Evolutionary conservation across 768 basidiomycete species (phyloP).

Genomic region (Tremella yokohamensis): DNA sequence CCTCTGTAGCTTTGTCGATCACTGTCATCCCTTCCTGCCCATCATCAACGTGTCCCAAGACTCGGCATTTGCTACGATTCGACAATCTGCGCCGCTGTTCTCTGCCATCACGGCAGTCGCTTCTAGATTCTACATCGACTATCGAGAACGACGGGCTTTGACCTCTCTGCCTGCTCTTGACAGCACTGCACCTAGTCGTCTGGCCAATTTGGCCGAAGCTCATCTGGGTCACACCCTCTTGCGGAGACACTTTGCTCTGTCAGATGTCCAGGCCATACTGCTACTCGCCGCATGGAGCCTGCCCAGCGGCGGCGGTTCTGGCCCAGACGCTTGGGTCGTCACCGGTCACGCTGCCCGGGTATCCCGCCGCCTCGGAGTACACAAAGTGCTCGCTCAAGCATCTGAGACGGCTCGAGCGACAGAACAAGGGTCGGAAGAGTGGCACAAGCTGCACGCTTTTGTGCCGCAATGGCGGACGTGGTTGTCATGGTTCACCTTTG

Average conservation of each 20-base stretch:
- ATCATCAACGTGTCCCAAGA: slow-evolving; percentile 33
- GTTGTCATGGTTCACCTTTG: slow-evolving; percentile 33
- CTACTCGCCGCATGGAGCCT: slow-evolving; percentile 31
- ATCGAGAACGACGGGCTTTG: slow-evolving; percentile 1
- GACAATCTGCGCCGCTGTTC: slow-evolving; percentile 30
- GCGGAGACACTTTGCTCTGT: slow-evolving; percentile 20
- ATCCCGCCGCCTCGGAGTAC: slow-evolving; percentile 22
- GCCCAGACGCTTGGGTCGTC: slow-evolving; percentile 30
- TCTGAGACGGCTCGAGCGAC: slow-evolving; percentile 23
- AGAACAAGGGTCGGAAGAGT: slow-evolving; percentile 21
- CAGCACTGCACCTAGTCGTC: slow-evolving; percentile 12
- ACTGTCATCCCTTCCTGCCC: slow-evolving; percentile 40
- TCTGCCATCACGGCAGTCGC: slow-evolving; percentile 32
- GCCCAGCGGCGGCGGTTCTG: slow-evolving; percentile 14
- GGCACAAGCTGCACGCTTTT: slow-evolving; percentile 28
- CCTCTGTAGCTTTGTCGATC: slow-evolving; percentile 26
- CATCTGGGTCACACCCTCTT: slow-evolving; percentile 25
- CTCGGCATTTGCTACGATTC: slow-evolving; percentile 27
- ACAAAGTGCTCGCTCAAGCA: slow-evolving; percentile 28
- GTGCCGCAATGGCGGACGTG: slow-evolving; percentile 39
- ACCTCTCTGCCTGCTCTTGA: slow-evolving; percentile 15
- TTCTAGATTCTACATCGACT: slow-evolving; percentile 34
- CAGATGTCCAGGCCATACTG: slow-evolving; percentile 30
- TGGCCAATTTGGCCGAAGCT: slow-evolving; percentile 24
- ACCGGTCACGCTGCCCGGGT: slow-evolving; percentile 29